Evolutionary conservation across 2,329 filamentous ascomycete genomes (phyloP).

Genomic region (Periconia macrospinosa): DNA sequence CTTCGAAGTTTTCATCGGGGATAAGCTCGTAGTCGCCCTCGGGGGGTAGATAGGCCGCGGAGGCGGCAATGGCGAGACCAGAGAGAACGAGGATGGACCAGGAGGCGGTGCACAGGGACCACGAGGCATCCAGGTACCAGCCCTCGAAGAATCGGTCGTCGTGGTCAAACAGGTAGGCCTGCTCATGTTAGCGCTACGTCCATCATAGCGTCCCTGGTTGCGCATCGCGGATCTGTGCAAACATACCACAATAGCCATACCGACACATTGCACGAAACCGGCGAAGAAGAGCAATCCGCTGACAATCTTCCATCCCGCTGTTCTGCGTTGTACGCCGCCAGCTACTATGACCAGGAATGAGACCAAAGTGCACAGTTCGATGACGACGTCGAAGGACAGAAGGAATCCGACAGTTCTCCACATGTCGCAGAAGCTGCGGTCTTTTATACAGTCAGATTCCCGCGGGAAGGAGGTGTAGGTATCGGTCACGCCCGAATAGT

Average conservation of each 20-base stretch:
- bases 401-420: conserved; percentile 89
- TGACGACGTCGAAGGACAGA: conserved; percentile 79
- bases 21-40: conserved; percentile 88
- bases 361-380: conserved; percentile 79
- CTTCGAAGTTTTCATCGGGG: conserved; percentile 41
- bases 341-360: conserved; percentile 75
- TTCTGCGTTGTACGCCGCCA: conserved; percentile 78
- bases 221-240: background rate
- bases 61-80: conserved; percentile 62
- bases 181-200: background rate
- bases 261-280: conserved; percentile 70
- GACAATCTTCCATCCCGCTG: conserved; percentile 80
- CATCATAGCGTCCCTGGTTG: background rate
- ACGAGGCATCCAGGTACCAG: conserved; percentile 79
- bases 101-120: conserved; percentile 67
- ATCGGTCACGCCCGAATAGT: conserved; percentile 71
- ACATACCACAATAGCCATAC: conserved; percentile 79
- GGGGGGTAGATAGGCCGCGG: conserved; percentile 70
- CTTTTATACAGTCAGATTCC: conserved; percentile 66
- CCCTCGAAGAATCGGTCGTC: conserved; percentile 82
- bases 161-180: conserved; percentile 83
- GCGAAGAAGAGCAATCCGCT: conserved; percentile 66
- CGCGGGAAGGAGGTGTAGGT: conserved; percentile 69
- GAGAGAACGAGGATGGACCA: conserved; percentile 60
- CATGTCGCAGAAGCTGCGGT: conserved; percentile 82